Base-by-base conservation (phyloP, 768 basidiomycete genomes). In the Panaeolus cyanescens region DNA sequence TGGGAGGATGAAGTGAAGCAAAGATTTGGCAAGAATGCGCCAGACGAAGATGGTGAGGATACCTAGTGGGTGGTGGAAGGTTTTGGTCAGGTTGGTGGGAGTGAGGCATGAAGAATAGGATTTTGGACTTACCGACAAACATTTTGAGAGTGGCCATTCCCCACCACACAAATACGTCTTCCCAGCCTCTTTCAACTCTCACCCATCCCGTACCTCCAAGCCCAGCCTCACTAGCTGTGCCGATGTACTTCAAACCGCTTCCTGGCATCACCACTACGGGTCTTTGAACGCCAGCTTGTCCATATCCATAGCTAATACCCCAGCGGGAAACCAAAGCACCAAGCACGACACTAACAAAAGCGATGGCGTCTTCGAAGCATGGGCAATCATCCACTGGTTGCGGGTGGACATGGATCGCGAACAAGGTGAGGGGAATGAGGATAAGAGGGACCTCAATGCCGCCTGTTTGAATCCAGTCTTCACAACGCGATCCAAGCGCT, bases 361-460 rank as follows among this genome's bases (percentile, higher is more conserved):
- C 95, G 55, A 98, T 96, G 3, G 96, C 93, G 69, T 99, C 96
- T 70, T 97, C 96, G 74, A 97, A 99, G 74, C 96, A 98, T 2
- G 96, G 96, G 66, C 96, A 98, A 68, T 96, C 94, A 60, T 99
- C 96, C 8, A 96, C 92, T 0, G 96, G 96, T 65, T 96, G 91
- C 0, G 96, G 95, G 69, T 96, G 94, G 62, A 92, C 87, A 69
- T 95, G 90, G n/a, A 96, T 89, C 19, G 91, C 75, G 4, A 92
- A 76, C 13, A 94, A 76, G 59, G 84, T 86, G n/a, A 91, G 62
- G 0, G 87, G 82, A 28, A 90, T 79, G 40, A 87, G 72, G 9
- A 83, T 81, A 34, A 84, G 68, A 6, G 90, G 90, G n/a, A 90
- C 86, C 79, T 77, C 75, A 76, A 78, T 80, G 17, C 78, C 78